Base-by-base conservation (phyloP, 441 rosid genomes). In the Mallotus repandus region DNA sequence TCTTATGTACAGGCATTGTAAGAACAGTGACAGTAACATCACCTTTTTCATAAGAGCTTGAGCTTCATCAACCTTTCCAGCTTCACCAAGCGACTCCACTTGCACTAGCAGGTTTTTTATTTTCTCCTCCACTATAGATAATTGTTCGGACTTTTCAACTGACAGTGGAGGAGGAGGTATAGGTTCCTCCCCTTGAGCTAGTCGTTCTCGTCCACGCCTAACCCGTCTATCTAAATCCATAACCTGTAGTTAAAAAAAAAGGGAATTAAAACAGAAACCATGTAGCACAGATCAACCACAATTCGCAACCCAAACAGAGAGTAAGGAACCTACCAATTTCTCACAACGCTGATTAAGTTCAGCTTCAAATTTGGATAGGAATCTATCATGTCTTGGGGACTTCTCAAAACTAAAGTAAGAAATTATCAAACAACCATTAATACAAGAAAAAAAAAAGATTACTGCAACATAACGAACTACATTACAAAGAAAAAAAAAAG, bases 1-100 rank as follows among this genome's bases (percentile, higher is more conserved):
- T 7, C 2, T 25, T 16, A 53, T n/a, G 1, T n/a, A 14, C 18
- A 53, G 22, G 8, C 22, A 60, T 22, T 22, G 25, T 41, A 45
- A 15, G 25, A n/a, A 58, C 5, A 78, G 21, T 5, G 4, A n/a
- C 38, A 32, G 15, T 57, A 74, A 59, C 18, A 68, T 32, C 78
- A 91, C 99, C 98, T 93, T 96, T 84, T 91, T 93, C 99, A 96
- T 96, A 16, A 96, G 90, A 46, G 97, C 97, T 87, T 96, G 97
- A 79, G 99, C 99, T 87, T 96, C 97, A 76, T 93, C 99, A 74
- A 96, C 98, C 85, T 93, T 93, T 61, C 98, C 99, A 78, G 89
- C 92, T 86, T 92, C 99, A 66, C 99, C 99, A 68, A 96, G 97
- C 58, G 91, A 83, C 76, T 96, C 99, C 77, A 93, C 99, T 85